Base-by-base conservation (phyloP, 768 basidiomycete species). In the Tremella yokohamensis region DNA sequence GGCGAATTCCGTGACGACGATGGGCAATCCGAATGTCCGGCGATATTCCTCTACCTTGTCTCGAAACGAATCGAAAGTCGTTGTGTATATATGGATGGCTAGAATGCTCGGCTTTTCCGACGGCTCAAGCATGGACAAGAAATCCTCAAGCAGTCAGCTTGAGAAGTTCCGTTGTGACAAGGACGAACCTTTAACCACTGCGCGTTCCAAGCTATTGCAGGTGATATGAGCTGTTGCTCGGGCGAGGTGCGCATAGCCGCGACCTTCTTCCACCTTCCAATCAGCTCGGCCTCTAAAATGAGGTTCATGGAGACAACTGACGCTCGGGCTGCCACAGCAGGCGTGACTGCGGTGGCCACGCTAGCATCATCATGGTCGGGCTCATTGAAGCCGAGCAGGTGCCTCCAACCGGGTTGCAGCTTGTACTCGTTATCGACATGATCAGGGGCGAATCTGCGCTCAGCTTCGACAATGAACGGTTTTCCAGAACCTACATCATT, bases 1-100 rank as follows among this genome's bases (percentile, higher is more conserved):
- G 2, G 70, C 68, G 38, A 72, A 72, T 39, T 72, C 70, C 11
- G 65, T 69, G 0, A 72, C 25, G 20, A 66, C 47, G 40, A 72
- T 65, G 9, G 68, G 70, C 9, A 72, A 42, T 4, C 47, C 13
- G 55, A 72, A 72, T 1, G 38, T 54, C 13, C 49, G 22, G 52
- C 58, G 60, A 40, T 65, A 72, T 12, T 45, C 37, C 38, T 72
- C 66, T 2, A 69, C 62, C 11, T 18, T 60, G 3, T 3, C 24
- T n/a, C 29, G 42, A 58, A 72, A 69, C 42, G 50, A 54, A 2
- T 69, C 70, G 52, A 72, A 72, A 16, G 70, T 72, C 0, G 70
- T 72, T 1, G 68, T 72, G 51, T 72, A 72, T n/a, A 72, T 56
- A 39, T 72, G 70, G 6, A 68, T 54, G 11, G 68, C 68, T 2